A percentile compares a stretch with the other conserved stretches of the same genome.
Evolutionary conservation across 1,139 yeast genomes (phyloP).

Genomic region (Blastobotrys proliferans): DNA sequence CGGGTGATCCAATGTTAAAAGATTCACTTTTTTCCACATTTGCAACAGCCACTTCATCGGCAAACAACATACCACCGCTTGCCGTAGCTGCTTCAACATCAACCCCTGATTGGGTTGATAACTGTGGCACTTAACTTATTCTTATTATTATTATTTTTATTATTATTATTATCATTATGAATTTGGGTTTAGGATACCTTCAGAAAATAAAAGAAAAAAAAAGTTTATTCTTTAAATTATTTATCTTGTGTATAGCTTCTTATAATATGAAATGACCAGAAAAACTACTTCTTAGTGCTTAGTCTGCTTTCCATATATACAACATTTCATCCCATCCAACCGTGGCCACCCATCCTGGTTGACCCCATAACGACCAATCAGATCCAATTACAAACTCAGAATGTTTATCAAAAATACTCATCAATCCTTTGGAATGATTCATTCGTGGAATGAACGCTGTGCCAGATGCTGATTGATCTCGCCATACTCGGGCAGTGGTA

Average conservation of each 20-base stretch:
- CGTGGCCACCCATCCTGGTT: conserved; percentile 92
- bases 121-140: not conserved
- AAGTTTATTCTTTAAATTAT: not conserved
- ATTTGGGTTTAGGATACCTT: not conserved
- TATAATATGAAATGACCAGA: not conserved
- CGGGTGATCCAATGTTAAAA: conserved; percentile 10
- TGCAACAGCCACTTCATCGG: not conserved
- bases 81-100: conserved; percentile 7
- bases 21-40: conserved; percentile 9
- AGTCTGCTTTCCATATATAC: conserved; percentile 67
- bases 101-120: conserved; percentile 5
- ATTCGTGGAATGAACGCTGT: conserved; percentile 40
- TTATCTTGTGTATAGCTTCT: not conserved
- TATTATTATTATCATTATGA: not conserved
- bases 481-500: conserved; percentile 88
- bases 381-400: conserved; percentile 91
- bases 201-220: not conserved
- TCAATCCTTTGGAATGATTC: conserved; percentile 45
- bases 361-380: conserved; percentile 96
- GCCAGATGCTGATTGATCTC: conserved; percentile 51
- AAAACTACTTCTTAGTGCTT: too few species aligned
- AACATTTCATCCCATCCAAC: conserved; percentile 98
- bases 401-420: conserved; percentile 63
- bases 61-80: not conserved
- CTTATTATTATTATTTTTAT: not conserved